A percentile compares a stretch with the other conserved stretches of the same genome.
phyloP scores from a whole-genome alignment of 2,329 filamentous ascomycete species.

The Penicillium glabrum region DNA sequence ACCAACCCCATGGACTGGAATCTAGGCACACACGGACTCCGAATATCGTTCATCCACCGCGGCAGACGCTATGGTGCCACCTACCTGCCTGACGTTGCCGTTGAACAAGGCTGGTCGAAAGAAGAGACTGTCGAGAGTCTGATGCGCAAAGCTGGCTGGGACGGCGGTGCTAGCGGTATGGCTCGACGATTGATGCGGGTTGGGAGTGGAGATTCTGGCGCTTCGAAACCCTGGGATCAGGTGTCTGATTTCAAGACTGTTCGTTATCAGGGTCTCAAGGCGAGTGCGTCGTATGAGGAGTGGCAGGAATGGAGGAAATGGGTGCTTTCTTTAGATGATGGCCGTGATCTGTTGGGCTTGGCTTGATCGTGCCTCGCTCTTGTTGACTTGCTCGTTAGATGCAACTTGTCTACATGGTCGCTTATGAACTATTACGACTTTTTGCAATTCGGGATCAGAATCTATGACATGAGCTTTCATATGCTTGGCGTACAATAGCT shows the following conservation, averaged over 20 bases:
- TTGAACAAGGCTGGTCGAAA: constrained; percentile 92
- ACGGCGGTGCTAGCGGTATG: constrained; percentile 52
- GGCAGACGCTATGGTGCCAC: constrained; percentile 77
- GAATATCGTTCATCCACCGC: constrained; percentile 78
- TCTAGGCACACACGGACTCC: constrained; percentile 80
- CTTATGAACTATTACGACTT: background rate
- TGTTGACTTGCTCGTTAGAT: background rate
- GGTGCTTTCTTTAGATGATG: constrained; percentile 47
- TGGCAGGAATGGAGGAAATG: constrained; percentile 80
- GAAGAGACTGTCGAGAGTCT: constrained; percentile 87
- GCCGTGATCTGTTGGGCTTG: constrained; percentile 22
- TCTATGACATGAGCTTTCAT: background rate
- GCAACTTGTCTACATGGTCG: background rate
- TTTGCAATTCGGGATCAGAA: background rate
- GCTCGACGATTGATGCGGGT: constrained; percentile 40
- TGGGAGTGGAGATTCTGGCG: constrained; percentile 24
- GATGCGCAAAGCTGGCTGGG: constrained; percentile 94
- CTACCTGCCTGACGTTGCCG: constrained; percentile 87
- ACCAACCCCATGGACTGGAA: constrained; percentile 78
- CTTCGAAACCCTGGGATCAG: constrained; percentile 64
- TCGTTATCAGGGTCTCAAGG: constrained; percentile 83
- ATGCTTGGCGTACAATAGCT: background rate
- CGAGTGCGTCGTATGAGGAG: constrained; percentile 67
- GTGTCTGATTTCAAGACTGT: constrained; percentile 73
- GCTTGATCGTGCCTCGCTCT: background rate